Conservation (phyloP, 192 early-diverging fungal genomes). For the Rhizoclosmatium globosum region DNA sequence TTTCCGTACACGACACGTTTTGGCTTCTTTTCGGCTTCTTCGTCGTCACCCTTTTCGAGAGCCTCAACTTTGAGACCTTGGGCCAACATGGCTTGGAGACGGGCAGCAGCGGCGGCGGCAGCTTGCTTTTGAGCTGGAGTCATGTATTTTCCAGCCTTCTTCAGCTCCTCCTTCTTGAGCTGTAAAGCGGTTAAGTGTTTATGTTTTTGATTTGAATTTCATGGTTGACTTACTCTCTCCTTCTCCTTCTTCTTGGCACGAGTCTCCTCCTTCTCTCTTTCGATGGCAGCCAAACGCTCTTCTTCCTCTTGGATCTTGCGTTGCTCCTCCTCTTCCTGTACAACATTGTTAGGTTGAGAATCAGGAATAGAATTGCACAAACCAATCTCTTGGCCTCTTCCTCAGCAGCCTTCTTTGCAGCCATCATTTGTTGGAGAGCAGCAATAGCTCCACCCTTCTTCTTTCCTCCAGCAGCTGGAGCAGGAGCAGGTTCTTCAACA, state of each 20-base stretch:
- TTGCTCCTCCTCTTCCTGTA: slow-evolving; percentile 48
- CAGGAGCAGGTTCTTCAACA: slow-evolving; percentile 45
- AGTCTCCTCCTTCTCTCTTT: slow-evolving; percentile 78
- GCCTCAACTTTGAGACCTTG: slow-evolving; percentile 81
- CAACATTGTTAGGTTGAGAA: slow-evolving; percentile 4
- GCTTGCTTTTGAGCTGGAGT: slow-evolving; percentile 93
- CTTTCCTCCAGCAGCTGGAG: slow-evolving; percentile 42
- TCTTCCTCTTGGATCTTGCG: slow-evolving; percentile 69
- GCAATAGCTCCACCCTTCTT: slow-evolving; percentile 64
- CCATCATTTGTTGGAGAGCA: slow-evolving; percentile 68
- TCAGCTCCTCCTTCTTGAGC: slow-evolving; percentile 87
- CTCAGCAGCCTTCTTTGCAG: slow-evolving; percentile 76
- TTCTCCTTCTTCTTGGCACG: slow-evolving; percentile 49
- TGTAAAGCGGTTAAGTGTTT: slow-evolving; percentile 35
- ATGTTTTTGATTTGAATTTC: not conserved
- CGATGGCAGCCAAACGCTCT: slow-evolving; percentile 57
- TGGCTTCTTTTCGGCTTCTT: slow-evolving; percentile 56
- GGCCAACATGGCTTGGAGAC: slow-evolving; percentile 79
- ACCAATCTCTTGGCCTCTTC: slow-evolving; percentile 71
- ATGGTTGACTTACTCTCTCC: slow-evolving; percentile 26
- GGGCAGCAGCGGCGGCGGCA: slow-evolving; percentile 71
- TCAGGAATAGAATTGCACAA: not conserved
- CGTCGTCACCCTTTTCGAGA: slow-evolving; percentile 49
- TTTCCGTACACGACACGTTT: slow-evolving; percentile 79
- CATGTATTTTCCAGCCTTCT: slow-evolving; percentile 90